A percentile compares a stretch with the other conserved stretches of the same genome.
Conservation (phyloP, 352 stramenopile genomes). For the Phytopythium oedochilum region DNA sequence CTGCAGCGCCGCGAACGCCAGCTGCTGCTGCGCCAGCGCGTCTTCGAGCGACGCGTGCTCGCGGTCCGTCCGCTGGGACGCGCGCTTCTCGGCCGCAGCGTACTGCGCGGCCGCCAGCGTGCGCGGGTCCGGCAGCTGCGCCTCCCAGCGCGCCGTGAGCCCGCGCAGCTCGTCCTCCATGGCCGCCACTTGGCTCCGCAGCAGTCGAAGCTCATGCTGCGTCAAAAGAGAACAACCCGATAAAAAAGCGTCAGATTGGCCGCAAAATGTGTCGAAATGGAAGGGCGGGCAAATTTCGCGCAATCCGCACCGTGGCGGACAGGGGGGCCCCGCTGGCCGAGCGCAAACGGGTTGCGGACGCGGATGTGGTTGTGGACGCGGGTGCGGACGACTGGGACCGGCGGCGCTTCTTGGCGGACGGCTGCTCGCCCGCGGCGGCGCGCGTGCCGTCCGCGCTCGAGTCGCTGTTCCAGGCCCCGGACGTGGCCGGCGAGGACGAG, state of each 20-base stretch:
- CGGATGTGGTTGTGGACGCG: background rate
- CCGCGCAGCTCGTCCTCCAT: constrained; percentile 24
- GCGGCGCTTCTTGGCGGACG: constrained; percentile 1
- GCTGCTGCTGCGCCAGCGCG: constrained; percentile 28
- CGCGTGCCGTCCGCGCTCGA: background rate
- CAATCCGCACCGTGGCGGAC: background rate
- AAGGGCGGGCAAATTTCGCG: background rate
- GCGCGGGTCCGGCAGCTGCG: constrained; percentile 18
- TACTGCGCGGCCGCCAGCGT: constrained; percentile 15
- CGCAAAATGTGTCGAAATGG: background rate
- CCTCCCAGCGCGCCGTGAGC: constrained; percentile 18
- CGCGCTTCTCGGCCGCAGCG: constrained; percentile 26
- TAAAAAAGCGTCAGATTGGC: background rate
- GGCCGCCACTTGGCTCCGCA: constrained; percentile 26
- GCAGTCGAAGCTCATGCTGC: constrained; percentile 23
- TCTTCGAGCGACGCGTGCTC: constrained; percentile 21
- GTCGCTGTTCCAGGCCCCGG: background rate
- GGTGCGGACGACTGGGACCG: background rate
- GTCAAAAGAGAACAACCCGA: background rate
- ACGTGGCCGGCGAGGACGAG: background rate
- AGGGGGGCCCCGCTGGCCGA: background rate
- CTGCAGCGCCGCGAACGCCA: constrained; percentile 31
- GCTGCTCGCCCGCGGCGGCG: background rate
- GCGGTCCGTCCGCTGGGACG: constrained; percentile 8
- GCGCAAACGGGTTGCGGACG: background rate